A percentile compares a stretch with the other conserved stretches of the same genome.
These are phyloP conservation scores for Rubus parviflorus DNA, from an alignment of 306 rosid species.

Conservation along the genomic window DNA sequence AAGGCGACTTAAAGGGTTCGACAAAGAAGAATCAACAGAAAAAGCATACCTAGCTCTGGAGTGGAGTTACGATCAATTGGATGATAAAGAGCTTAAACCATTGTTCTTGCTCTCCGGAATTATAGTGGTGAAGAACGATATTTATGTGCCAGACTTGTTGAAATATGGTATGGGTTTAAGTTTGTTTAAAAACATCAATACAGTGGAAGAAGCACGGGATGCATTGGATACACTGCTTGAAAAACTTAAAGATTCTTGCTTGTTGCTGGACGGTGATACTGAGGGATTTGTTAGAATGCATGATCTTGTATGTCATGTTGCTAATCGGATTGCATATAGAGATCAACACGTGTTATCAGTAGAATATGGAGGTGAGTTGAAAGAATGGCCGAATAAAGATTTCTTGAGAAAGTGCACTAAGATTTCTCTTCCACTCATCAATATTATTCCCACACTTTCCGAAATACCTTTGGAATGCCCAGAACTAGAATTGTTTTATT, in stretches of 20 bases:
- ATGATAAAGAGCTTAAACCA: conserved; percentile 1
- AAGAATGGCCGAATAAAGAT: conserved; percentile 2
- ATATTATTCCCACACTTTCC: background rate
- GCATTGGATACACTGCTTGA: conserved; percentile 3
- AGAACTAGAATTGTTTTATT: background rate
- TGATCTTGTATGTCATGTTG: conserved; percentile 24
- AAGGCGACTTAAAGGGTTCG: background rate
- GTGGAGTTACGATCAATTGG: conserved; percentile 26
- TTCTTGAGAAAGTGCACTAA: conserved; percentile 7
- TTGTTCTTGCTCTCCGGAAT: conserved; percentile 36
- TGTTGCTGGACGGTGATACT: conserved; percentile 10
- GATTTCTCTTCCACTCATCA: background rate
- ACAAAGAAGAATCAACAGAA: background rate
- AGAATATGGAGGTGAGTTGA: background rate
- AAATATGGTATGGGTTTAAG: conserved; percentile 28
- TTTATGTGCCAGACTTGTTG: conserved; percentile 20
- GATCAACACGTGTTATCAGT: background rate
- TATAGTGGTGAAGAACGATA: background rate
- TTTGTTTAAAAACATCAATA: background rate
- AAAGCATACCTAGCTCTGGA: background rate
- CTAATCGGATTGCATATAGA: conserved; percentile 9
- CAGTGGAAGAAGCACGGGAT: background rate
- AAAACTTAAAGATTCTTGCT: conserved; percentile 21
- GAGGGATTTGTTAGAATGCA: conserved; percentile 15
- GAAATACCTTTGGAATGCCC: conserved; percentile 11